These are phyloP conservation scores for Anthostomella pinea DNA, from an alignment of 2,329 filamentous ascomycete species.

Conservation along the genomic window DNA sequence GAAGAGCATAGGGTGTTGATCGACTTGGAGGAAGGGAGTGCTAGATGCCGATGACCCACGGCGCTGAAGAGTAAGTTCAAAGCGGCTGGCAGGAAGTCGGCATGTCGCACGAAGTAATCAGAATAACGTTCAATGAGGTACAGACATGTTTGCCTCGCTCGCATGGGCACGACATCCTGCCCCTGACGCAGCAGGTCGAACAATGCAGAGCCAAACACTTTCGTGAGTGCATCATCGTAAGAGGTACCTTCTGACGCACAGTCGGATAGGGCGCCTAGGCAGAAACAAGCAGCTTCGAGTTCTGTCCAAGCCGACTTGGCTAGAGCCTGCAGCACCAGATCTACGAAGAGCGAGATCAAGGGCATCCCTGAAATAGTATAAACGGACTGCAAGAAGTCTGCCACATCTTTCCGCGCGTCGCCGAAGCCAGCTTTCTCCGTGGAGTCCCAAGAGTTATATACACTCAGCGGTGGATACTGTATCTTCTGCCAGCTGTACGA, in stretches of 20 bases:
- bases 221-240: slow-evolving; percentile 56
- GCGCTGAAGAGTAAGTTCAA: slow-evolving; percentile 73
- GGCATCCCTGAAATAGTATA: slow-evolving; percentile 59
- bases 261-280: slow-evolving; percentile 65
- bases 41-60: slow-evolving; percentile 59
- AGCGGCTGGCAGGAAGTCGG: slow-evolving; percentile 64
- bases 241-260: slow-evolving; percentile 56
- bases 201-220: slow-evolving; percentile 60
- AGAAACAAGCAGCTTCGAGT: slow-evolving; percentile 60
- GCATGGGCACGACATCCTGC: slow-evolving; percentile 53
- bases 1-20: slow-evolving; percentile 74
- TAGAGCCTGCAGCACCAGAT: slow-evolving; percentile 51
- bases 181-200: slow-evolving; percentile 52
- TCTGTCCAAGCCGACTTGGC: slow-evolving; percentile 52
- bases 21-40: slow-evolving; percentile 68
- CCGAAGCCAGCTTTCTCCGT: slow-evolving; percentile 65
- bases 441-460: slow-evolving; percentile 65
- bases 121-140: slow-evolving; percentile 70
- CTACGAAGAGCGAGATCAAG: slow-evolving; percentile 56
- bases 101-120: slow-evolving; percentile 71
- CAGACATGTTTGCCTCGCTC: slow-evolving; percentile 66
- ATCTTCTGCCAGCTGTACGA: slow-evolving; percentile 68
- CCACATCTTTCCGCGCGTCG: slow-evolving; percentile 75
- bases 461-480: slow-evolving; percentile 58
- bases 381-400: slow-evolving; percentile 70